phyloP scores from a whole-genome alignment of 345 rosid species.

The Draba incana region DNA sequence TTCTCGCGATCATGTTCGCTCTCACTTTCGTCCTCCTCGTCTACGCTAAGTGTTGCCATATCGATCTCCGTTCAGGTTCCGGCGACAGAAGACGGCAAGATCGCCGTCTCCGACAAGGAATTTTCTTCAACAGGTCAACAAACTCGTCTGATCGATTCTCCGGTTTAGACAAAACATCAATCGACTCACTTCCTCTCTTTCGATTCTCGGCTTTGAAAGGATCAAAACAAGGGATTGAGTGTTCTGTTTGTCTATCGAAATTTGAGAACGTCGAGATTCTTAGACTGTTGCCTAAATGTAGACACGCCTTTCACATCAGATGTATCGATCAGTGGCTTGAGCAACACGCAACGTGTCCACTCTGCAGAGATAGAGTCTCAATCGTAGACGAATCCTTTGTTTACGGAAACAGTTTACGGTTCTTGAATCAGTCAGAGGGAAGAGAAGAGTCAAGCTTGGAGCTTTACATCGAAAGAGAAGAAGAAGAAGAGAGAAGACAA shows the following conservation, averaged over 20 bases:
- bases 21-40: slow-evolving; percentile 65
- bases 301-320: slow-evolving; percentile 83
- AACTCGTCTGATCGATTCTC: slow-evolving; percentile 57
- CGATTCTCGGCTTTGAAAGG: slow-evolving; percentile 79
- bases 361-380: slow-evolving; percentile 65
- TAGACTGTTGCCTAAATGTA: slow-evolving; percentile 74
- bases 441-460: slow-evolving; percentile 59
- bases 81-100: slow-evolving; percentile 29
- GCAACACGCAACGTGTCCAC: slow-evolving; percentile 85
- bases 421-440: slow-evolving; percentile 53
- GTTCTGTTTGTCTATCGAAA: slow-evolving; percentile 81
- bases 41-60: slow-evolving; percentile 73
- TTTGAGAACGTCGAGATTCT: slow-evolving; percentile 82
- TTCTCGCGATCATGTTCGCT: slow-evolving; percentile 69
- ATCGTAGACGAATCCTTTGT: slow-evolving; percentile 57
- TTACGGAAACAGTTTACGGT: slow-evolving; percentile 61
- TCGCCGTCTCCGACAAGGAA: slow-evolving; percentile 27
- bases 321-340: slow-evolving; percentile 95
- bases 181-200: slow-evolving; percentile 90
- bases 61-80: slow-evolving; percentile 37
- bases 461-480: slow-evolving; percentile 71
- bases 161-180: slow-evolving; percentile 73
- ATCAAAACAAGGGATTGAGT: slow-evolving; percentile 77
- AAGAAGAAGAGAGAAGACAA: slow-evolving; percentile 45
- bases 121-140: slow-evolving; percentile 40